Evolutionary conservation across 73 alveolate species (phyloP), one percentile per base, ranked within the genome.

Genomic region (Effrenium voratum): DNA sequence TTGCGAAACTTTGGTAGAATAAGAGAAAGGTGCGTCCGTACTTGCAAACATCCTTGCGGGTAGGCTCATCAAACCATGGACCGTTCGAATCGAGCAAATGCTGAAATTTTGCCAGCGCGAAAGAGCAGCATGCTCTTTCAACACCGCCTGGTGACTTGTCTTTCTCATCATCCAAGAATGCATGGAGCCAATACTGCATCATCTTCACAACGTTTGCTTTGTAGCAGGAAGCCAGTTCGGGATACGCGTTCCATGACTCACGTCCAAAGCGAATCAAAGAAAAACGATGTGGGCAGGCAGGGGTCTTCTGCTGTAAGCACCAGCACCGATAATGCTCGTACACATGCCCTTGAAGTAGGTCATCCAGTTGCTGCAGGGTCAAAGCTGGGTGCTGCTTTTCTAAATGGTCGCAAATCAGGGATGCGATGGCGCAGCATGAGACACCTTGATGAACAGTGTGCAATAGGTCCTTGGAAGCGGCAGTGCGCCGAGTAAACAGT

Each of bases 331-430:
- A 87, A 34, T 87, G 95, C 26, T 66, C 41, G 70, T 36, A 87
- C 15, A 63, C 84, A 30, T 28, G 24, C 16, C 26, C 30, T 0
- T 75, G 38, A 36, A 87, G 28, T 24, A 30, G 4, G 22, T 5
- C 40, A 46, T 44, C 85, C 63, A 60, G 0, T 5, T 63, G 19
- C 34, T 87, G 38, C 49, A 87, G 41, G 12, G 84, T 87, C 52
- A 87, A 8, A 4, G 34, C 84, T 16, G 26, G 70, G 24, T 40
- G 40, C 50, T 87, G 59, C 28, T 34, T 8, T 43, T 87, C 95
- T 50, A 60, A 60, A 32, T 87, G 95, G 2, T 45, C 95, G 45
- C 95, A 87, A 46, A 87, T 84, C 36, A 87, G 44, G 36, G 84
- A 43, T 2, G 95, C 47, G 28, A 87, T 63, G 46, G 43, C 38